Evolutionary conservation across 139 green algal genomes (phyloP).

Genomic region (Astrephomene gubernaculifera): DNA sequence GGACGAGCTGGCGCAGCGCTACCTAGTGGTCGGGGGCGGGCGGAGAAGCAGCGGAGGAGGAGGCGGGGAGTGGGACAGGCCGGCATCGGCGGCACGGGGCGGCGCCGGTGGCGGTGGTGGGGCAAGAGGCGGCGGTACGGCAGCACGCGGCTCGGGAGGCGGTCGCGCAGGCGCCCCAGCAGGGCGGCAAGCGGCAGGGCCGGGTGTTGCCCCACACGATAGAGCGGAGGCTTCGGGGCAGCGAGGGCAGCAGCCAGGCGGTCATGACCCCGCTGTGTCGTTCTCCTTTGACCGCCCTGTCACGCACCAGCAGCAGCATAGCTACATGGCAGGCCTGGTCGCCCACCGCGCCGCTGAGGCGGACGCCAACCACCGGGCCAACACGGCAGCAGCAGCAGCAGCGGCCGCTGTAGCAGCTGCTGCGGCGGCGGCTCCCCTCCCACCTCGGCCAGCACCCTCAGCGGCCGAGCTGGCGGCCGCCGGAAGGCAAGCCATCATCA

Average conservation of each 20-base stretch:
- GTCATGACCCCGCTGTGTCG: neutral
- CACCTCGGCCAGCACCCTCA: too few relatives aligned
- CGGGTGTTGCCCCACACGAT: too few relatives aligned
- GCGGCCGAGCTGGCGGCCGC: neutral
- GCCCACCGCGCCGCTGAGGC: neutral
- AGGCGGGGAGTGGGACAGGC: neutral
- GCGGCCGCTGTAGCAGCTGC: neutral
- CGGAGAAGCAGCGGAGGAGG: neutral
- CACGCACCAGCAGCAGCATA: constrained; percentile 7
- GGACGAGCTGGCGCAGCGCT: constrained; percentile 1
- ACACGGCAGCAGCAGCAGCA: neutral
- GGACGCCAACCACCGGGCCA: neutral
- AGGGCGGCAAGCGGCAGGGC: neutral
- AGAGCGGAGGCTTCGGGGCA: too few relatives aligned
- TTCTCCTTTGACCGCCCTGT: neutral
- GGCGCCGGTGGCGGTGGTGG: neutral
- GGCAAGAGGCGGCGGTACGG: neutral
- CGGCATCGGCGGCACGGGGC: too few relatives aligned
- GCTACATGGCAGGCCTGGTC: constrained; percentile 2
- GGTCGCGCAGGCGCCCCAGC: neutral
- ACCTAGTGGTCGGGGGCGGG: neutral
- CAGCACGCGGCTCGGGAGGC: neutral
- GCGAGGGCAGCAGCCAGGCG: neutral
- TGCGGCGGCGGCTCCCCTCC: too few relatives aligned
- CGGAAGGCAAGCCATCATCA: neutral